Conservation (phyloP, 257 asterid genomes). For the Thymus mandschuricus region DNA sequence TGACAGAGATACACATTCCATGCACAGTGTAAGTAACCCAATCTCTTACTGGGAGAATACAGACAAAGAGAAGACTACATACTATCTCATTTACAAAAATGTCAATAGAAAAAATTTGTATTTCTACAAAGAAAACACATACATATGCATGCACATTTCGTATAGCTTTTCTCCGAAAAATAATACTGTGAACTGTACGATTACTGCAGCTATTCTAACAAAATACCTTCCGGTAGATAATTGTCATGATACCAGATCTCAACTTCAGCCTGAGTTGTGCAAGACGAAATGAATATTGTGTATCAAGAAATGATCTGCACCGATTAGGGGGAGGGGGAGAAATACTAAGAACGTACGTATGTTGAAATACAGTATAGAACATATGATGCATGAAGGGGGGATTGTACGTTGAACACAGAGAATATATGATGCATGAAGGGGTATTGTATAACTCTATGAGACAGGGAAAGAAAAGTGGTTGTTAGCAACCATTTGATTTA, state of each 20-base stretch:
- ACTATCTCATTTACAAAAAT: constrained; percentile 4
- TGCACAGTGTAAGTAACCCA: constrained; percentile 3
- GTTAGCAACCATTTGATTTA: too few relatives aligned
- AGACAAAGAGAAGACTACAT: constrained; percentile 4
- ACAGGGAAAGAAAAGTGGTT: too few relatives aligned
- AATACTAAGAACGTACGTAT: too few relatives aligned
- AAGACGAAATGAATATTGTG: constrained; percentile 83
- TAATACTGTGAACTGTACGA: constrained; percentile 4
- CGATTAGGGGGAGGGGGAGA: constrained; percentile 19
- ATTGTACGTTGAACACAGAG: too few relatives aligned
- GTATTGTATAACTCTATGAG: too few relatives aligned
- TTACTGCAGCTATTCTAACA: not conserved
- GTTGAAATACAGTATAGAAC: too few relatives aligned
- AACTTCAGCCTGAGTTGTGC: constrained; percentile 82
- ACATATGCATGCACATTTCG: constrained; percentile 11
- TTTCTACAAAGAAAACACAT: too few relatives aligned
- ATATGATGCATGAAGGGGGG: too few relatives aligned
- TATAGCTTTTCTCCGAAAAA: not conserved
- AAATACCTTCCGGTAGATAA: constrained; percentile 81
- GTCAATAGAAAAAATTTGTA: not conserved
- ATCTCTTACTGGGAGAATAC: not conserved
- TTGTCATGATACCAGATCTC: constrained; percentile 87
- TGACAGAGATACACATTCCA: constrained; percentile 38
- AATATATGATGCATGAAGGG: too few relatives aligned
- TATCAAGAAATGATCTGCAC: constrained; percentile 94